These are phyloP conservation scores for Cicer judaicum DNA, from an alignment of 306 rosid genomes.

Conservation along the genomic window DNA sequence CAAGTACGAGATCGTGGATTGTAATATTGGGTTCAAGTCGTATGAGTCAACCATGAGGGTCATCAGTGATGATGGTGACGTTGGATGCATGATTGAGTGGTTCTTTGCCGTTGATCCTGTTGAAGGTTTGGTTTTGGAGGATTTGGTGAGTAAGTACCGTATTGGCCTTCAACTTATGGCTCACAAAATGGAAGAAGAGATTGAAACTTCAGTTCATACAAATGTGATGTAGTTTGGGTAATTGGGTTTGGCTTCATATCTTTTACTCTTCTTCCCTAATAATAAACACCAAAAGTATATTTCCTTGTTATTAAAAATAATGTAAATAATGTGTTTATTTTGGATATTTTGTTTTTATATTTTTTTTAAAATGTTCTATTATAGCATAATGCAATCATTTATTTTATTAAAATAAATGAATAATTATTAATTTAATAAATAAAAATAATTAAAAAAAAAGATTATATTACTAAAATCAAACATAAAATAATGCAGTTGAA, in stretches of 20 bases:
- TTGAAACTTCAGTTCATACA: neutral
- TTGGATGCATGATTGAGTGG: constrained; percentile 64
- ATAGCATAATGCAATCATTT: too few species aligned
- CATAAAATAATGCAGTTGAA: too few species aligned
- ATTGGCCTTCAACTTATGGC: constrained; percentile 50
- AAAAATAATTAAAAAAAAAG: too few species aligned
- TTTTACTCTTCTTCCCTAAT: too few species aligned
- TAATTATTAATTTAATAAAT: too few species aligned
- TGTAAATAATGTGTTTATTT: too few species aligned
- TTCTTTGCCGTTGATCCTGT: constrained; percentile 54
- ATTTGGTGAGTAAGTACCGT: constrained; percentile 50
- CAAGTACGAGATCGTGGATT: constrained; percentile 59
- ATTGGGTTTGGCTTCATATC: neutral
- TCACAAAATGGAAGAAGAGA: constrained; percentile 51
- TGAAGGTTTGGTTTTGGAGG: constrained; percentile 45
- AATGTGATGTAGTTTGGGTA: neutral
- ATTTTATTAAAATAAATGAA: too few species aligned
- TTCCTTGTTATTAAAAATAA: too few species aligned
- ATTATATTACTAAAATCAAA: too few species aligned
- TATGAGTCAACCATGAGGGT: constrained; percentile 52
- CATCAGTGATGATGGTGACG: neutral
- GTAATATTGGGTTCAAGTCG: constrained; percentile 62
- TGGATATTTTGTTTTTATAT: too few species aligned
- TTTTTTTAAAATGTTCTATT: too few species aligned
- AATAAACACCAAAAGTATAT: too few species aligned